Conservation (phyloP, 768 basidiomycete species). For the Lactifluus hygrophoroides region DNA sequence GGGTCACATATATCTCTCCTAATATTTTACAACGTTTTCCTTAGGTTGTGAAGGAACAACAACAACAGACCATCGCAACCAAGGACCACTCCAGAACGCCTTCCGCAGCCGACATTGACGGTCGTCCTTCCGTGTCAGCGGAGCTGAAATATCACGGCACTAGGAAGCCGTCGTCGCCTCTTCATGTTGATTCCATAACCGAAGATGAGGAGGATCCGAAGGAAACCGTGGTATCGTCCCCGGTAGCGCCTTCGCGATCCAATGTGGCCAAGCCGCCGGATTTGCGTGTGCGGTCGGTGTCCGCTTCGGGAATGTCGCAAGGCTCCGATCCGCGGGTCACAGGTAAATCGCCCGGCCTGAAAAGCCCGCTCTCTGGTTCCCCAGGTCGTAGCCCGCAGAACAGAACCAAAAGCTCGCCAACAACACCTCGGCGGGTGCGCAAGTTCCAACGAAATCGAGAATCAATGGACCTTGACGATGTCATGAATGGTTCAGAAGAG, state of each 20-base stretch:
- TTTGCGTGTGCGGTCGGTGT: conserved; percentile 21
- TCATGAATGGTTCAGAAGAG: conserved; percentile 63
- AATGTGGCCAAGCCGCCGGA: neutral
- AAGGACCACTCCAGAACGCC: neutral
- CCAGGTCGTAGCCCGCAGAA: conserved; percentile 3
- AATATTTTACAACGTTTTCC: neutral
- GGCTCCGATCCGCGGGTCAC: conserved; percentile 3
- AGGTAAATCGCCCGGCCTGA: conserved; percentile 7
- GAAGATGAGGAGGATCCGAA: conserved; percentile 52
- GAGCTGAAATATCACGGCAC: conserved; percentile 5
- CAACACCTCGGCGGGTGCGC: conserved; percentile 42
- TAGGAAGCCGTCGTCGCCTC: conserved; percentile 39
- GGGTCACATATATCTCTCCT: too few species aligned
- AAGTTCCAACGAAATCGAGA: conserved; percentile 50
- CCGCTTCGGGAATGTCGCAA: conserved; percentile 18
- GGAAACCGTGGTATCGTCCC: neutral
- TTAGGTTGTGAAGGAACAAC: conserved; percentile 6
- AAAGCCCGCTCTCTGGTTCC: neutral
- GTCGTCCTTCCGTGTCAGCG: conserved; percentile 3
- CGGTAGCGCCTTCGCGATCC: neutral
- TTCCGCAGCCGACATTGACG: neutral
- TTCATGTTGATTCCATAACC: conserved; percentile 52
- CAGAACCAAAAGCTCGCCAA: conserved; percentile 6
- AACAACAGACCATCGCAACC: neutral
- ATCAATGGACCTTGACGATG: conserved; percentile 65